A percentile compares a stretch with the other conserved stretches of the same genome.
phyloP scores from a whole-genome alignment of 2,329 filamentous ascomycete genomes.

The Paradendryphiella salina region DNA sequence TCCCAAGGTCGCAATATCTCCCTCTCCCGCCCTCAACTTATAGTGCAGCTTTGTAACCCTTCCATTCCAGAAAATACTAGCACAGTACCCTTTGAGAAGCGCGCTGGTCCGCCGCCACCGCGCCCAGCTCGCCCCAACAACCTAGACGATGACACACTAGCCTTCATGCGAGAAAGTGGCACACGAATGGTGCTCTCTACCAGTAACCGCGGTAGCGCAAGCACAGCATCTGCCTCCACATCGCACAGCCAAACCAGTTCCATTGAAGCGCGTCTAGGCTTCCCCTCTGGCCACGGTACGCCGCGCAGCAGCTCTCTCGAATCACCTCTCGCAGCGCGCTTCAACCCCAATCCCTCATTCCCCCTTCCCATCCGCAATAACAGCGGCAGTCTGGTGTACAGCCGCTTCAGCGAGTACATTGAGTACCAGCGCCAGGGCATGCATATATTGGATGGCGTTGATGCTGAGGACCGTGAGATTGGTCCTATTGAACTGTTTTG shows the following conservation, averaged over 20 bases:
- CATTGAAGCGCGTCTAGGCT: slow-evolving; percentile 17
- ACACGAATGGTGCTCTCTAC: slow-evolving; percentile 19
- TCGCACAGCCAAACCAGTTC: slow-evolving; percentile 10
- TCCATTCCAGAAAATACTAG: slow-evolving; percentile 5
- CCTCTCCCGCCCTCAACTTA: slow-evolving; percentile 23
- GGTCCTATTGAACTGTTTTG: slow-evolving; percentile 24
- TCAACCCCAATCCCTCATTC: slow-evolving; percentile 4
- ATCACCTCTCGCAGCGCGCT: slow-evolving; percentile 16
- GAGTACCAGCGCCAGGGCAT: slow-evolving; percentile 2
- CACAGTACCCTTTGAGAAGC: slow-evolving; percentile 21
- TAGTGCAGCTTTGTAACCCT: slow-evolving; percentile 3
- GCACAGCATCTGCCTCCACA: slow-evolving; percentile 11
- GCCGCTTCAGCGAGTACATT: slow-evolving; percentile 23
- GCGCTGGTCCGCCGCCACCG: slow-evolving; percentile 11
- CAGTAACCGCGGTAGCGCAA: slow-evolving; percentile 12
- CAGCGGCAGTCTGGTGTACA: slow-evolving; percentile 10
- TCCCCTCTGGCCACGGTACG: slow-evolving; percentile 14
- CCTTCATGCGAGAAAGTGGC: slow-evolving; percentile 19
- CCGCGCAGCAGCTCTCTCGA: slow-evolving; percentile 10
- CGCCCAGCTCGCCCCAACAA: slow-evolving; percentile 24
- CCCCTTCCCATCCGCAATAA: slow-evolving; percentile 20
- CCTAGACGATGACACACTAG: slow-evolving; percentile 20
- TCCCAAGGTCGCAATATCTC: not conserved
- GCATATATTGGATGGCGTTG: slow-evolving; percentile 15
- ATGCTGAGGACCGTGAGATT: slow-evolving; percentile 10